These are phyloP conservation scores for Musa schizocarpa DNA, from an alignment of 176 grass and related monocot genomes.

Conservation along the genomic window DNA sequence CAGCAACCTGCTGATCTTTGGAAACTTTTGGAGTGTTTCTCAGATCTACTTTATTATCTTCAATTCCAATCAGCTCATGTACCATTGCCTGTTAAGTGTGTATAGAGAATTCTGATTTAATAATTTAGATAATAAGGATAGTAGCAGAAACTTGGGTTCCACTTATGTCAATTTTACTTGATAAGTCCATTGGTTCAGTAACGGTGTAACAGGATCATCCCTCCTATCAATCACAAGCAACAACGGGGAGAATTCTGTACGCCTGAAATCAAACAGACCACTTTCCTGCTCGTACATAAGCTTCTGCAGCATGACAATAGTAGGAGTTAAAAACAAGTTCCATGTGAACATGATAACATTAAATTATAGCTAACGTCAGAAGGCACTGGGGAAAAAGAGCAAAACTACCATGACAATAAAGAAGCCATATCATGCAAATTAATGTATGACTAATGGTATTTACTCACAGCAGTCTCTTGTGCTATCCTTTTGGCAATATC, in stretches of 20 bases:
- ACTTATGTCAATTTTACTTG: slow-evolving; percentile 42
- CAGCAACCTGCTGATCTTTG: slow-evolving; percentile 83
- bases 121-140: background rate
- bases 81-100: slow-evolving; percentile 56
- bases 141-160: background rate
- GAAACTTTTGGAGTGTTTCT: slow-evolving; percentile 53
- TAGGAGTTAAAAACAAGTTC: slow-evolving; percentile 17
- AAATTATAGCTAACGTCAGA: background rate
- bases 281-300: slow-evolving; percentile 99
- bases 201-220: slow-evolving; percentile 92
- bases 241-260: slow-evolving; percentile 84
- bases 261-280: slow-evolving; percentile 88
- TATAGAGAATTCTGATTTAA: background rate
- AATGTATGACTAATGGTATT: background rate
- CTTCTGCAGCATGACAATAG: slow-evolving; percentile 51
- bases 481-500: slow-evolving; percentile 88
- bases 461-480: slow-evolving; percentile 79
- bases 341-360: background rate
- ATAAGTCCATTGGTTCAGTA: slow-evolving; percentile 99
- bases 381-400: background rate
- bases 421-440: slow-evolving; percentile 1
- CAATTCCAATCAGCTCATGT: slow-evolving; percentile 88
- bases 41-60: slow-evolving; percentile 92
- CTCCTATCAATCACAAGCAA: slow-evolving; percentile 83
- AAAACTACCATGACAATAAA: background rate